Base-by-base conservation (phyloP, 495 filamentous ascomycete species). In the Articulospora tetracladia region DNA sequence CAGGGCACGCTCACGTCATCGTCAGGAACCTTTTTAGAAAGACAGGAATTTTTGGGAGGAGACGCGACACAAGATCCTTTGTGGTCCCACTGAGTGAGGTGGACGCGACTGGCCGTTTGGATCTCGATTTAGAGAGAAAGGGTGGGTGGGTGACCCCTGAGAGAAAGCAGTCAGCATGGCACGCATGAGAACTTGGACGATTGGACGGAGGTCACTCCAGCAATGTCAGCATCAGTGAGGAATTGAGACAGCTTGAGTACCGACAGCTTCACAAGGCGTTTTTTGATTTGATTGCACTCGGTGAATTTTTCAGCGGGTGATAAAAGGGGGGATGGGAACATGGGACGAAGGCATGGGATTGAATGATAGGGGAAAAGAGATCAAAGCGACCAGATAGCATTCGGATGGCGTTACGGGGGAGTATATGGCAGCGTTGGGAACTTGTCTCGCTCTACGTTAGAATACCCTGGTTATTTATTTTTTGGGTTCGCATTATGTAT, bases 1-100 rank as follows among this genome's bases (percentile, higher is more conserved):
- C 56, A 62, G 22, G 49, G 55, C 19, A 28, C 57, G 51, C 65
- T 64, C 61, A 63, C 65, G 53, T 61, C 65, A 64, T 58, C 53
- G 23, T 11, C 48, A 44, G 65, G 61, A 12, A 26, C 57, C 20
- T 64, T 51, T 52, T 15, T 67, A 27, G 65, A 62, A 28, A 53
- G 65, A 30, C 57, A 64, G 8, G 61, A 64, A 12, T 67, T 55
- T 34, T 44, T 67, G 24, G 20, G 50, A 7, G 55, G 50, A 56
- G 61, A 59, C 20, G 20, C 26, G 50, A 41, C 22, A 25, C 64
- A 66, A 22, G 51, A 66, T 12, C 23, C 55, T 8, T 39, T 61
- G 2, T 64, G 61, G 61, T 32, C 65, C 8, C 58, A 56, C 49
- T 67, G 58, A 67, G n/a, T n/a, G n/a, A n/a, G n/a, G n/a, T n/a